Conservation (phyloP, 495 filamentous ascomycete genomes). For the Aspergillus bertholletiae region DNA sequence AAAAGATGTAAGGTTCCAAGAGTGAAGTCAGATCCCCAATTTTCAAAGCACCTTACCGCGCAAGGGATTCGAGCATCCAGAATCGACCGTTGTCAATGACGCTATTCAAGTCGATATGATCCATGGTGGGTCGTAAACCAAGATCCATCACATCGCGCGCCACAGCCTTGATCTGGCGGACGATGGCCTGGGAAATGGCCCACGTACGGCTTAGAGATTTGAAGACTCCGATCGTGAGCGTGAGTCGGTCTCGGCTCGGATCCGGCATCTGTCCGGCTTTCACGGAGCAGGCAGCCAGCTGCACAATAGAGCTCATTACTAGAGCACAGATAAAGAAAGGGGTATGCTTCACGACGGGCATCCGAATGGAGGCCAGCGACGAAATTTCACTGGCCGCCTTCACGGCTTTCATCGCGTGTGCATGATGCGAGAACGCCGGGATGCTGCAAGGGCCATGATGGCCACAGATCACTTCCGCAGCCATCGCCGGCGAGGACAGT, state of each 20-base stretch:
- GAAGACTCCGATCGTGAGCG: slow-evolving; percentile 79
- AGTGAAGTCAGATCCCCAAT: not conserved
- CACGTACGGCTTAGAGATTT: slow-evolving; percentile 70
- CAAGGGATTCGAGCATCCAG: slow-evolving; percentile 25
- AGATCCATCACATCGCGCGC: slow-evolving; percentile 45
- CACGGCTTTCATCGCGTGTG: slow-evolving; percentile 78
- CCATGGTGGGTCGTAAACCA: slow-evolving; percentile 40
- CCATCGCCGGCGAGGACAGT: slow-evolving; percentile 43
- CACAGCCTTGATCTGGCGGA: slow-evolving; percentile 64
- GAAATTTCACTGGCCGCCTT: slow-evolving; percentile 74
- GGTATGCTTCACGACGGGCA: slow-evolving; percentile 70
- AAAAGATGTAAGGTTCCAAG: not conserved
- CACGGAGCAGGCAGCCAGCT: slow-evolving; percentile 63
- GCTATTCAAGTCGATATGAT: slow-evolving; percentile 36
- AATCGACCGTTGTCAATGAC: slow-evolving; percentile 38
- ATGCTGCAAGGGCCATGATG: slow-evolving; percentile 44
- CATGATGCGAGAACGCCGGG: slow-evolving; percentile 49
- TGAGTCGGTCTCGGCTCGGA: slow-evolving; percentile 67
- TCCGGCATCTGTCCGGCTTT: slow-evolving; percentile 68
- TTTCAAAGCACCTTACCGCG: not conserved
- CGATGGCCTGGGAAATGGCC: slow-evolving; percentile 70
- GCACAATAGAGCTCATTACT: slow-evolving; percentile 55
- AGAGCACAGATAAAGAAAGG: slow-evolving; percentile 88
- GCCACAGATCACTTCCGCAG: slow-evolving; percentile 47
- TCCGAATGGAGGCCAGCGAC: slow-evolving; percentile 72